These are phyloP conservation scores for Yamadazyma triangularis DNA, from an alignment of 1,139 yeast species.

Conservation along the genomic window DNA sequence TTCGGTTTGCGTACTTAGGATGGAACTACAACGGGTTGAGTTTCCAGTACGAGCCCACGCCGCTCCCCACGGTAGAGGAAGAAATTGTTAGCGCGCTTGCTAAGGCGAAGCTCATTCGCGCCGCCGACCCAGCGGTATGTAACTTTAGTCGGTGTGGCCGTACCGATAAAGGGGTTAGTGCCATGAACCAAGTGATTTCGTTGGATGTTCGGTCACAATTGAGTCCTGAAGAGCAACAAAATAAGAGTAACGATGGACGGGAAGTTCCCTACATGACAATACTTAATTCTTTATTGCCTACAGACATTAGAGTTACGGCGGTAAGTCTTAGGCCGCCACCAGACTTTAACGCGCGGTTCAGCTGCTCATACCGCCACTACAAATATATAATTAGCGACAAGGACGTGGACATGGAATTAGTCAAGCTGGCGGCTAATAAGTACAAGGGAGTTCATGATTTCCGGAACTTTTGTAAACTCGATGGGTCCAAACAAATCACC, in stretches of 20 bases:
- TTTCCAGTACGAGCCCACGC: constrained; percentile 68
- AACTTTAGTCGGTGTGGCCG: constrained; percentile 90
- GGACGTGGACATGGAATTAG: constrained; percentile 55
- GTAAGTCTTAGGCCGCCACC: constrained; percentile 78
- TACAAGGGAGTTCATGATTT: constrained; percentile 84
- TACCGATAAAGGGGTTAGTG: constrained; percentile 96
- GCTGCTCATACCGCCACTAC: constrained; percentile 80
- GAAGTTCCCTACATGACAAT: constrained; percentile 78
- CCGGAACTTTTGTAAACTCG: constrained; percentile 90
- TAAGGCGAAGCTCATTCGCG: constrained; percentile 62
- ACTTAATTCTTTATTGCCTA: constrained; percentile 72
- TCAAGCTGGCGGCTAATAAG: constrained; percentile 64
- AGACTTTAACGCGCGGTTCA: constrained; percentile 87
- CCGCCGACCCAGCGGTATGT: constrained; percentile 56
- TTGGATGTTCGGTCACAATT: constrained; percentile 69
- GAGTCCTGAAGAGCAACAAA: constrained; percentile 50
- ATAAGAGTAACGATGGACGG: constrained; percentile 48
- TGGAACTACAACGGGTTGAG: constrained; percentile 95
- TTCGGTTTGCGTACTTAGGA: constrained; percentile 83
- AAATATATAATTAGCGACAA: constrained; percentile 64
- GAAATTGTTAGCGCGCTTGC: constrained; percentile 66
- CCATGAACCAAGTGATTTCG: constrained; percentile 91
- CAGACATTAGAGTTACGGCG: constrained; percentile 78
- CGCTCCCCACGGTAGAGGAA: constrained; percentile 84
- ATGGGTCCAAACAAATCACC: constrained; percentile 87